A percentile compares a stretch with the other conserved stretches of the same genome.
Conservation (phyloP, 371 early-diverging fungal genomes). For the Sporodiniella umbellata region DNA sequence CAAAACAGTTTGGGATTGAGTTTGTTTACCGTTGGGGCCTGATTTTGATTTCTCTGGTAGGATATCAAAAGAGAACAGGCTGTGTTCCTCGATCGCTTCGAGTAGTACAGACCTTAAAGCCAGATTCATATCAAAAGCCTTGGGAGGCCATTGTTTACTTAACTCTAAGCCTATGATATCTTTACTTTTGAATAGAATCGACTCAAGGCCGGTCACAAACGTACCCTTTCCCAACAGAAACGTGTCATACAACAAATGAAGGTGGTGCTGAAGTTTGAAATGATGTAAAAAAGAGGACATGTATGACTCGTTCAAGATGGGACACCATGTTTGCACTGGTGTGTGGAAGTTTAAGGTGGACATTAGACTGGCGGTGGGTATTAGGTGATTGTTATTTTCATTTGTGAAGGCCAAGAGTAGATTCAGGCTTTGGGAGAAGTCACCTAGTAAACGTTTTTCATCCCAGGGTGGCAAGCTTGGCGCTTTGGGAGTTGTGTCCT, state of each 20-base stretch:
- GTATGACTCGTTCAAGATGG: conserved; percentile 43
- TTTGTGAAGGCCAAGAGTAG: not conserved
- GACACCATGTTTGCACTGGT: conserved; percentile 38
- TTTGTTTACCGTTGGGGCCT: conserved; percentile 34
- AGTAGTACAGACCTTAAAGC: conserved; percentile 37
- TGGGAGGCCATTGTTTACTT: conserved; percentile 42
- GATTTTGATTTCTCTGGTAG: conserved; percentile 24
- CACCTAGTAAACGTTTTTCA: conserved; percentile 1
- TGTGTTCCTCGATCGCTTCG: conserved; percentile 22
- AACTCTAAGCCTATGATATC: conserved; percentile 6
- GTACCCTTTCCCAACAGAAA: conserved; percentile 39
- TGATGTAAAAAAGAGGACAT: conserved; percentile 46
- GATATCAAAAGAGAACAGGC: conserved; percentile 42
- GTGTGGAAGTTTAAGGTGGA: conserved; percentile 26
- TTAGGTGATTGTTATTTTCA: conserved; percentile 8
- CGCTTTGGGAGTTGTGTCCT: not conserved
- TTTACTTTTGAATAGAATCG: conserved; percentile 27
- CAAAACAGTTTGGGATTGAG: too few species aligned
- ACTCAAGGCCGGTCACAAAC: conserved; percentile 31
- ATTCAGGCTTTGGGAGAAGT: conserved; percentile 10
- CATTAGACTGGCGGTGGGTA: conserved; percentile 35
- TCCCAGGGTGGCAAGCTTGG: not conserved
- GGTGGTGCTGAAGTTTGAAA: conserved; percentile 41
- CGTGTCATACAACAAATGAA: conserved; percentile 33
- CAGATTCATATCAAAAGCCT: conserved; percentile 34